Conservation (phyloP, 106 monocot genomes). For the Alisma plantagoaquatica region DNA sequence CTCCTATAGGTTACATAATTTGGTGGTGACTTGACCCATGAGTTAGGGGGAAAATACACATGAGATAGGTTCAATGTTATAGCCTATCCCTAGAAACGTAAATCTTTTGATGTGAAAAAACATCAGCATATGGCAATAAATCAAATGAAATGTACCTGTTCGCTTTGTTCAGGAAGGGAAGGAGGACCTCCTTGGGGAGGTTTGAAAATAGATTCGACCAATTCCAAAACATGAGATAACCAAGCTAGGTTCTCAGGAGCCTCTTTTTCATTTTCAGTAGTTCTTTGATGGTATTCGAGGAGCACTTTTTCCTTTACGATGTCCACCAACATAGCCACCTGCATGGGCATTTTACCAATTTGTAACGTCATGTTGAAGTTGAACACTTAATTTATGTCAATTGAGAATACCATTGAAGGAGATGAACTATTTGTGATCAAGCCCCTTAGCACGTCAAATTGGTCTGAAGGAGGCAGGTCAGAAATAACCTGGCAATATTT, state of each 20-base stretch:
- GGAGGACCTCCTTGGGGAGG: constrained; percentile 89
- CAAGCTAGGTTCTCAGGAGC: constrained; percentile 19
- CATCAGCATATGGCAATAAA: too few species aligned
- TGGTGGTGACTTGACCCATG: too few species aligned
- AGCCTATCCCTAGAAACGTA: too few species aligned
- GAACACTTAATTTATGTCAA: not conserved
- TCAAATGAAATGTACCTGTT: too few species aligned
- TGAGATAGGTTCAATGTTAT: too few species aligned
- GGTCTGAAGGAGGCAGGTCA: constrained; percentile 45
- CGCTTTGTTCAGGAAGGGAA: constrained; percentile 67
- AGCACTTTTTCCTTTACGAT: constrained; percentile 45
- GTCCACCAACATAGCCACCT: constrained; percentile 88
- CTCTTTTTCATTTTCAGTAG: not conserved
- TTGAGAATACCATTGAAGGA: constrained; percentile 58
- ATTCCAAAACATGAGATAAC: constrained; percentile 42
- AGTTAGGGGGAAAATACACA: too few species aligned
- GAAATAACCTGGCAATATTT: constrained; percentile 60
- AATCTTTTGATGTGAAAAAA: too few species aligned
- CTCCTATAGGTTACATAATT: not conserved
- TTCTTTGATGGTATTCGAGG: constrained; percentile 10
- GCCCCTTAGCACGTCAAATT: constrained; percentile 61
- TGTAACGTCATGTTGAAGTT: not conserved
- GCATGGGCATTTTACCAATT: not conserved
- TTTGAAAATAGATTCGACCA: constrained; percentile 66
- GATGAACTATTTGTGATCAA: constrained; percentile 56